Conservation (phyloP, 768 basidiomycete species). For the Boletus reticuloceps region DNA sequence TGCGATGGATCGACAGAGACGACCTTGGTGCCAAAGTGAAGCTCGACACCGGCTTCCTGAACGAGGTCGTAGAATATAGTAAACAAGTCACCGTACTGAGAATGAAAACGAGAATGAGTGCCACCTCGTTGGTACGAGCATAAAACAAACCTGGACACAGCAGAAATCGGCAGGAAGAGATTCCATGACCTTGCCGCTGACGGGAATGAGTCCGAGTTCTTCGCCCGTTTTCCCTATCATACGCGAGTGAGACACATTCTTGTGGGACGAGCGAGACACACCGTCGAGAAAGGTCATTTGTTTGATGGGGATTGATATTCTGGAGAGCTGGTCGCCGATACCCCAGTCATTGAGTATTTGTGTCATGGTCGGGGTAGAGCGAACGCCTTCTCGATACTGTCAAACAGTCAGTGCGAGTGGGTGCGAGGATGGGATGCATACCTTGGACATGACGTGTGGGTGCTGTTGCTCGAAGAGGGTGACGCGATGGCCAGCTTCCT, state of each 20-base stretch:
- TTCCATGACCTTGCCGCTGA: slow-evolving; percentile 43
- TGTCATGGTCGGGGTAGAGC: slow-evolving; percentile 58
- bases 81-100: slow-evolving; percentile 53
- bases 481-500: slow-evolving; percentile 54
- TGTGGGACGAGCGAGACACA: neutral
- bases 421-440: neutral
- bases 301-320: slow-evolving; percentile 22
- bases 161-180: slow-evolving; percentile 46
- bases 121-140: neutral
- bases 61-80: slow-evolving; percentile 47
- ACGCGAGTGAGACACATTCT: neutral
- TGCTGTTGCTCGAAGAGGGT: slow-evolving; percentile 48
- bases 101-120: neutral
- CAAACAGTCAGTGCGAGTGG: neutral
- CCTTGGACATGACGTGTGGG: slow-evolving; percentile 38
- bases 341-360: slow-evolving; percentile 54
- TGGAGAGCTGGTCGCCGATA: slow-evolving; percentile 40
- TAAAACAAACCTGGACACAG: slow-evolving; percentile 42
- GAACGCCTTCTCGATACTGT: slow-evolving; percentile 38
- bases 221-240: slow-evolving; percentile 40
- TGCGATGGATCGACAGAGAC: slow-evolving; percentile 33
- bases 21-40: slow-evolving; percentile 42
- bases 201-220: slow-evolving; percentile 40
- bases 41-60: slow-evolving; percentile 42
- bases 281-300: slow-evolving; percentile 20